Evolutionary conservation across 805 yeast genomes (phyloP).

Genomic region (Blastobotrys parvus): DNA sequence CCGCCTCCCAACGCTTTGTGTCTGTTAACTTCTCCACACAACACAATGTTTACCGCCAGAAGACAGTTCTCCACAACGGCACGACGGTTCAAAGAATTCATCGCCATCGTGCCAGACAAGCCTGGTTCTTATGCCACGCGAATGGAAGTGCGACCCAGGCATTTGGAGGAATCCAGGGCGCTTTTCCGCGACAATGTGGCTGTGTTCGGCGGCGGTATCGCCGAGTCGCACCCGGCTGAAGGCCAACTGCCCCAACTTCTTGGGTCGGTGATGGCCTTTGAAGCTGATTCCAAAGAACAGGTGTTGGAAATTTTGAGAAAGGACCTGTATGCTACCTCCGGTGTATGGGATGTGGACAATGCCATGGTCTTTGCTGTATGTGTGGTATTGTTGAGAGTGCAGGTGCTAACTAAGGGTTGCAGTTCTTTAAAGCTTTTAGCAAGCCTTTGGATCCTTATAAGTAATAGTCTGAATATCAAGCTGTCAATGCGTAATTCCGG

Average conservation of each 20-base stretch:
- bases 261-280: slow-evolving; percentile 57
- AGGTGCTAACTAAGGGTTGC: no score
- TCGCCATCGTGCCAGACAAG: slow-evolving; percentile 62
- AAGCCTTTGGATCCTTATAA: no score
- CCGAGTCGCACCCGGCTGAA: slow-evolving; percentile 26
- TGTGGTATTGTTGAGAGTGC: not conserved
- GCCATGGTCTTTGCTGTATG: slow-evolving; percentile 34
- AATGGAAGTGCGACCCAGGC: slow-evolving; percentile 10
- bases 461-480: not conserved
- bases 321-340: slow-evolving; percentile 55
- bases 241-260: slow-evolving; percentile 38
- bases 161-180: slow-evolving; percentile 16
- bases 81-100: slow-evolving; percentile 38
- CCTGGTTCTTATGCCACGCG: slow-evolving; percentile 39
- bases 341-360: slow-evolving; percentile 68
- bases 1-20: no score
- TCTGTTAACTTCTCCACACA: no score
- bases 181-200: slow-evolving; percentile 29
- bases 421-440: no score
- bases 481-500: no score
- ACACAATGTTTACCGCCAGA: slow-evolving; percentile 1
- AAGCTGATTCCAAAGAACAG: slow-evolving; percentile 59
- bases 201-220: slow-evolving; percentile 35
- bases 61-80: slow-evolving; percentile 2
- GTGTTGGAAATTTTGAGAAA: slow-evolving; percentile 53